A percentile compares a stretch with the other conserved stretches of the same genome.
These are phyloP conservation scores for Marasmius oreades DNA, from an alignment of 1,284 basidiomycete species.

Conservation along the genomic window DNA sequence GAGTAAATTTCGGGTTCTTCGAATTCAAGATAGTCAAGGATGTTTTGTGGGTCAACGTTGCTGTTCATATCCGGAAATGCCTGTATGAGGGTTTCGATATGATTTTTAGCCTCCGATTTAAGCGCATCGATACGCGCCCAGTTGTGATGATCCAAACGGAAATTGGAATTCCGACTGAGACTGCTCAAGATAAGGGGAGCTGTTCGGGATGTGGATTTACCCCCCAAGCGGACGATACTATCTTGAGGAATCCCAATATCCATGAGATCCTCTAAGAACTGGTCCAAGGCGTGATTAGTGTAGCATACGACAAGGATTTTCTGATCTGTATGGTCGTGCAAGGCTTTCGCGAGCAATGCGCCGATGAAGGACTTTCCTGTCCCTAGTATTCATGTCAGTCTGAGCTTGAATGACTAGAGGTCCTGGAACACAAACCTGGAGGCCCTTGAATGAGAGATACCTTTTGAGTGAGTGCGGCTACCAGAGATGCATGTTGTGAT, in stretches of 20 bases:
- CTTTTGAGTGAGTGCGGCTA: conserved; percentile 48
- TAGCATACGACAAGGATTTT: conserved; percentile 62
- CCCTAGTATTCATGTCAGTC: conserved; percentile 31
- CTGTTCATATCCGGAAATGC: conserved; percentile 25
- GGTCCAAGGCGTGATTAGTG: conserved; percentile 66
- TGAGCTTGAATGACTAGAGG: background rate
- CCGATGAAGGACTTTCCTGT: conserved; percentile 71
- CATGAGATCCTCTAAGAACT: conserved; percentile 57
- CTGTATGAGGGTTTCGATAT: conserved; percentile 23
- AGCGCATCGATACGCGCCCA: conserved; percentile 37
- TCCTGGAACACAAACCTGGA: conserved; percentile 41
- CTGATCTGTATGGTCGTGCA: conserved; percentile 42
- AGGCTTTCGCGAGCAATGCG: conserved; percentile 51
- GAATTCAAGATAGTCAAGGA: conserved; percentile 43
- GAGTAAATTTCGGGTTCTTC: conserved; percentile 38
- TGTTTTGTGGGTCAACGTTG: conserved; percentile 22
- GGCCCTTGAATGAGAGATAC: conserved; percentile 65
- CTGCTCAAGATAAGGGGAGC: conserved; percentile 29
- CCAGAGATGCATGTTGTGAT: conserved; percentile 47
- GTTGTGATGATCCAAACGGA: conserved; percentile 24
- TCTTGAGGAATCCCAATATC: conserved; percentile 49
- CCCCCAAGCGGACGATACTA: conserved; percentile 50
- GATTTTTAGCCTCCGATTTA: conserved; percentile 24
- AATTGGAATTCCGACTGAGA: conserved; percentile 32
- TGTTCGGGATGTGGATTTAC: conserved; percentile 46